Conservation (phyloP, 2,329 filamentous ascomycete species). For the Penicillium hesseltinei region DNA sequence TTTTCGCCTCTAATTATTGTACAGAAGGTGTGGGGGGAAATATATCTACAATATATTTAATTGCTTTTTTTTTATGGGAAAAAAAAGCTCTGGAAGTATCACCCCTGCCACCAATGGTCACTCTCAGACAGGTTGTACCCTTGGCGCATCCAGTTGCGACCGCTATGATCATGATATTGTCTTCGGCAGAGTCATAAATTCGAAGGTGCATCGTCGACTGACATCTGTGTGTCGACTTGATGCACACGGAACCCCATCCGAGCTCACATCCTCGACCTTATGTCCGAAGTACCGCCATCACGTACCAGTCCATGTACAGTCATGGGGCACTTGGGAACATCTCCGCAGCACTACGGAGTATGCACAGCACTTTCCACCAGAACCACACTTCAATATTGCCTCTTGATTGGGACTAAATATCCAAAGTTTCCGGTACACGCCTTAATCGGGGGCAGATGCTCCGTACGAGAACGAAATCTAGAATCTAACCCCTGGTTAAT, state of each 20-base stretch:
- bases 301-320: not conserved
- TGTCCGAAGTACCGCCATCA: not conserved
- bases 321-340: not conserved
- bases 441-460: not conserved
- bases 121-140: slow-evolving; percentile 15
- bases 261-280: not conserved
- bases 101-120: slow-evolving; percentile 17
- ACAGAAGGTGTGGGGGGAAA: no score
- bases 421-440: not conserved
- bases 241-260: slow-evolving; percentile 19
- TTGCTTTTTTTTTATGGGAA: not conserved
- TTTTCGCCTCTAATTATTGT: not conserved
- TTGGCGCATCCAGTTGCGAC: slow-evolving; percentile 24
- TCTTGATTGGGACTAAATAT: slow-evolving; percentile 6
- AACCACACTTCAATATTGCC: not conserved
- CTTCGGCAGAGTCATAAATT: not conserved
- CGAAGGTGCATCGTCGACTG: not conserved
- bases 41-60: not conserved
- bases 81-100: not conserved
- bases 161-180: slow-evolving; percentile 18
- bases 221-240: not conserved
- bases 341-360: not conserved
- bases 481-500: not conserved
- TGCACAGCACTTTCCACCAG: not conserved
- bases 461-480: not conserved